Base-by-base conservation (phyloP, 805 yeast species). In the Ascoidea rubescens region DNA sequence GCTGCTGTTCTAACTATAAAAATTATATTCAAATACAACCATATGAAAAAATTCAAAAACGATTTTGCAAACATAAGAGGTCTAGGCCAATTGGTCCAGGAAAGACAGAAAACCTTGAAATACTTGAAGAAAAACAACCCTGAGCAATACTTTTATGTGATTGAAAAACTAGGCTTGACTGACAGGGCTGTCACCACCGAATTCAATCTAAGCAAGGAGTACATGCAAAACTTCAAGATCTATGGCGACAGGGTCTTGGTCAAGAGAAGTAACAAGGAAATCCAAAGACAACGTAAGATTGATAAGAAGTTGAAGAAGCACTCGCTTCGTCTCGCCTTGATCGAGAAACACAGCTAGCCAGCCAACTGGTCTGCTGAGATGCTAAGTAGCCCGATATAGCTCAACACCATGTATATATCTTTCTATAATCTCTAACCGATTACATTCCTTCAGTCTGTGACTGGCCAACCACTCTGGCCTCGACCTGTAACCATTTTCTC, bases 1-100 rank as follows among this genome's bases (percentile, higher is more conserved):
- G 96, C 98, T 1, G 98, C 97, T 2, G 76, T 87, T 31, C 70
- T 83, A 70, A 88, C 98, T 0, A 82, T 87, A 49, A 78, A 79
- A 61, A 87, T 93, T 59, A 86, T 84, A 58, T 81, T 78, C 57
- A 71, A 87, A 56, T 87, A 87, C 71, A 75, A 78, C 47, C 96
- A 90, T 62, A 75, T 85, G 52, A 72, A 75, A 57, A 74, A 76
- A 59, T 73, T 77, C 50, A 82, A 80, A 58, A 84, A 89, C 64
- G 98, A 91, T 68, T 71, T 76, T 58, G 72, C 74, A 46, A 82
- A 82, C 59, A 79, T 81, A 52, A 82, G 93, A 62, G 67, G 72
- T 45, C 79, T 89, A 49, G 81, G 96, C 67, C 83, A 84, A 73
- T 64, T 86, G 63, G 96, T 90, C 30, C 98, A 91, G 67, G 81